These are phyloP conservation scores for Mrakia blollopis DNA, from an alignment of 768 basidiomycete species.

Conservation along the genomic window DNA sequence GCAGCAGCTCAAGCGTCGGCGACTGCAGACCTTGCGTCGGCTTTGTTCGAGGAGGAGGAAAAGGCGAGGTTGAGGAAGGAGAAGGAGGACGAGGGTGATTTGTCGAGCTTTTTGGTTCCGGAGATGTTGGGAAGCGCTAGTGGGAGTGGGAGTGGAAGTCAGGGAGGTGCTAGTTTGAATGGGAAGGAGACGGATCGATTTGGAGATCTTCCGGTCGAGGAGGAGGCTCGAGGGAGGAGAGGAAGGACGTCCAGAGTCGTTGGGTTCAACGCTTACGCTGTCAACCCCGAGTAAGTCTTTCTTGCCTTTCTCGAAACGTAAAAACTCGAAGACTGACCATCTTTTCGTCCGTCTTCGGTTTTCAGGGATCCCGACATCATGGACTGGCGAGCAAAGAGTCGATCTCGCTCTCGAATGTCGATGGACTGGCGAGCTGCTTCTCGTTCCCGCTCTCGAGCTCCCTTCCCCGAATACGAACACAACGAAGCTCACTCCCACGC, in stretches of 20 bases:
- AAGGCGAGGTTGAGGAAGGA: conserved; percentile 1
- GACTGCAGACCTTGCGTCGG: background rate
- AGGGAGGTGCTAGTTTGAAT: background rate
- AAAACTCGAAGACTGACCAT: background rate
- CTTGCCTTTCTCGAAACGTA: conserved; percentile 32
- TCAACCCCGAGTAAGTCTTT: conserved; percentile 50
- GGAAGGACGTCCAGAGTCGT: conserved; percentile 44
- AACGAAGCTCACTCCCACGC: conserved; percentile 45
- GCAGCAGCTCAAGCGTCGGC: background rate
- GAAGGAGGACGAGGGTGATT: conserved; percentile 3
- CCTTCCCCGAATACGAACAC: conserved; percentile 55
- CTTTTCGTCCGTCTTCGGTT: background rate
- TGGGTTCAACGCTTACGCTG: conserved; percentile 39
- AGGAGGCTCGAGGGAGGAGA: conserved; percentile 39
- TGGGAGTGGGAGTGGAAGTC: conserved; percentile 3
- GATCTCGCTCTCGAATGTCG: conserved; percentile 42
- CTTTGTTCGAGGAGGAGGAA: conserved; percentile 3
- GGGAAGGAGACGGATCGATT: conserved; percentile 3
- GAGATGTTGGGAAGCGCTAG: background rate
- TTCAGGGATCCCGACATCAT: conserved; percentile 47
- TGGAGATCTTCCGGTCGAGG: conserved; percentile 23
- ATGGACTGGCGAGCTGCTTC: conserved; percentile 75
- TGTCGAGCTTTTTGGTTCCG: conserved; percentile 7
- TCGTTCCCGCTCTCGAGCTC: conserved; percentile 53
- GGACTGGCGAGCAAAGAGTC: conserved; percentile 76